These are phyloP conservation scores for Stagonosporopsis rhizophila DNA, from an alignment of 2,329 filamentous ascomycete species.

Conservation along the genomic window DNA sequence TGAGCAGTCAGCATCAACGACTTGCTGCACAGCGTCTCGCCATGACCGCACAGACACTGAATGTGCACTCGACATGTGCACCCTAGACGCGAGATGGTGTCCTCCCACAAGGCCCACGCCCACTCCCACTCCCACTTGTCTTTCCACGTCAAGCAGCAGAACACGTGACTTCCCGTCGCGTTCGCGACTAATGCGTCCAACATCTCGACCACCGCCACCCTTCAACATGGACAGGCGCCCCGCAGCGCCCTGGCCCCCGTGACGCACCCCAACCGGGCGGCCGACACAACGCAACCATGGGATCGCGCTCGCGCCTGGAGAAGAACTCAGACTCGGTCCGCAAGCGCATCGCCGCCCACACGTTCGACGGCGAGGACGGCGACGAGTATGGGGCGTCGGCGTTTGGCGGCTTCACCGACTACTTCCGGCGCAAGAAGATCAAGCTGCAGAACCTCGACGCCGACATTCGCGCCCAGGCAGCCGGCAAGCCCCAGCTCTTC, in stretches of 20 bases:
- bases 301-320: conserved; percentile 68
- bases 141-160: not conserved
- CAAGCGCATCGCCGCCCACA: conserved; percentile 71
- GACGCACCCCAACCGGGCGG: conserved; percentile 28
- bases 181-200: conserved; percentile 4
- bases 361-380: conserved; percentile 80
- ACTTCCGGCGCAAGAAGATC: conserved; percentile 94
- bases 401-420: conserved; percentile 90
- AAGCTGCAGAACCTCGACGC: conserved; percentile 95
- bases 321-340: conserved; percentile 65
- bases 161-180: conserved; percentile 12
- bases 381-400: conserved; percentile 89
- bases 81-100: too few relatives aligned
- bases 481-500: conserved; percentile 83
- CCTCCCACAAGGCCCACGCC: too few relatives aligned
- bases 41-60: too few relatives aligned
- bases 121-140: too few relatives aligned
- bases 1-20: too few relatives aligned
- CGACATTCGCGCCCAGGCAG: conserved; percentile 73
- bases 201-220: conserved; percentile 15
- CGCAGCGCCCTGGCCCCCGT: conserved; percentile 17
- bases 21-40: too few relatives aligned
- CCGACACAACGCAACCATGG: conserved; percentile 55
- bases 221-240: conserved; percentile 22
- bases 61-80: too few relatives aligned